Evolutionary conservation across 495 filamentous ascomycete genomes (phyloP).

Genomic region (Sordaria brevicollis): DNA sequence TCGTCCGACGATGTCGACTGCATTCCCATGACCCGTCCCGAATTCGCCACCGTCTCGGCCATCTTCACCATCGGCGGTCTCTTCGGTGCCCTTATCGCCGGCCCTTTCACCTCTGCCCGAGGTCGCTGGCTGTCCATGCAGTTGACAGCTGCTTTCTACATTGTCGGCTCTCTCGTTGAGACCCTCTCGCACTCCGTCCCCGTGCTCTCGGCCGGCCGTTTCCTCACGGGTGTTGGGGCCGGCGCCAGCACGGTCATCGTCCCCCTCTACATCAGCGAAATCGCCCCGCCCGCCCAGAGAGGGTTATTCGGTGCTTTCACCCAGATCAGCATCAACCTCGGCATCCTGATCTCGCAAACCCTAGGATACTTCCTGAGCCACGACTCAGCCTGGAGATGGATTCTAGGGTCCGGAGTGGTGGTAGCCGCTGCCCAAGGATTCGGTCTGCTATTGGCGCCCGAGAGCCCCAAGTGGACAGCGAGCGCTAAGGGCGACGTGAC

Average conservation of each 20-base stretch:
- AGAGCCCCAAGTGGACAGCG: slow-evolving; percentile 80
- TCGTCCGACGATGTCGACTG: slow-evolving; percentile 53
- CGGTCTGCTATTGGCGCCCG: slow-evolving; percentile 60
- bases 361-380: slow-evolving; percentile 80
- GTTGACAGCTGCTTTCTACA: slow-evolving; percentile 62
- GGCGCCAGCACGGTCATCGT: slow-evolving; percentile 87
- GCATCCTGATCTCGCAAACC: slow-evolving; percentile 74
- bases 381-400: slow-evolving; percentile 68
- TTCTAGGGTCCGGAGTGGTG: slow-evolving; percentile 61
- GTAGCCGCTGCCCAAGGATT: slow-evolving; percentile 56
- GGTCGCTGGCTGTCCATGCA: slow-evolving; percentile 67
- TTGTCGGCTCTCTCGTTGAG: slow-evolving; percentile 65
- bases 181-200: slow-evolving; percentile 57
- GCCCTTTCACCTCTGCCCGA: slow-evolving; percentile 58
- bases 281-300: slow-evolving; percentile 65
- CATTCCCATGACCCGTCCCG: slow-evolving; percentile 65
- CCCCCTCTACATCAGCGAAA: slow-evolving; percentile 89
- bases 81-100: slow-evolving; percentile 67
- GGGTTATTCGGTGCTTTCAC: slow-evolving; percentile 89
- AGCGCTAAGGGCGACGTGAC: slow-evolving; percentile 47
- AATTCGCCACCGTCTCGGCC: slow-evolving; percentile 74
- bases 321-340: slow-evolving; percentile 89
- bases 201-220: slow-evolving; percentile 58
- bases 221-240: slow-evolving; percentile 73
- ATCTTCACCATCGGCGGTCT: slow-evolving; percentile 89